Percentiles rank a stretch among this genome's conserved stretches.
phyloP scores from a whole-genome alignment of 2,329 filamentous ascomycete species.

The Passalora sequoiae region DNA sequence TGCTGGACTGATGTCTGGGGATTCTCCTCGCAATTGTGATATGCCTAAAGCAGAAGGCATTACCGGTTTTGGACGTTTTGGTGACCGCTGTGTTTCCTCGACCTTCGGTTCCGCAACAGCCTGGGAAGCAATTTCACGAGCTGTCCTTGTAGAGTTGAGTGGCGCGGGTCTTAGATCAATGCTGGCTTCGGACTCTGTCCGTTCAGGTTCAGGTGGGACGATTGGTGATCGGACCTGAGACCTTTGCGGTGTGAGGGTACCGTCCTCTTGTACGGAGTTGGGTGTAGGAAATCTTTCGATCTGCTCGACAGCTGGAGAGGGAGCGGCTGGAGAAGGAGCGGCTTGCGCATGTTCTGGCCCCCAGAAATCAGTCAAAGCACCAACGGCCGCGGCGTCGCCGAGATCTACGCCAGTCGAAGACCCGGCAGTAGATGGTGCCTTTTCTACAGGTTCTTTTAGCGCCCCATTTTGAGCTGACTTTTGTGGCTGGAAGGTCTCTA shows the following conservation, averaged over 20 bases:
- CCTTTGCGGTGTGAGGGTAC: conserved; percentile 24
- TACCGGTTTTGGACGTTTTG: neutral
- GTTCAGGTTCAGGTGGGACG: conserved; percentile 11
- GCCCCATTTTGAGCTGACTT: conserved; percentile 14
- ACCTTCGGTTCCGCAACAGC: conserved; percentile 6
- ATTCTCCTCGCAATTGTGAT: neutral
- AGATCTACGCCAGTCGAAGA: conserved; percentile 23
- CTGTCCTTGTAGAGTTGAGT: conserved; percentile 17
- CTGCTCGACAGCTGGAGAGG: neutral
- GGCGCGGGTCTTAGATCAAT: conserved; percentile 31
- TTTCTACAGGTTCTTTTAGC: conserved; percentile 13
- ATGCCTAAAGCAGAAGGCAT: neutral
- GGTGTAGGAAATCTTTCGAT: conserved; percentile 1
- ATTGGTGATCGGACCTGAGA: conserved; percentile 20
- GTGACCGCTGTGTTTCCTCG: conserved; percentile 5
- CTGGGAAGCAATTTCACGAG: conserved; percentile 5
- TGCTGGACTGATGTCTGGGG: conserved; percentile 8
- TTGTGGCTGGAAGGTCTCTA: conserved; percentile 15
- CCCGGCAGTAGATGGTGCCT: conserved; percentile 13
- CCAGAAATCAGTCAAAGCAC: conserved; percentile 26
- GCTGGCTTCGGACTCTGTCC: conserved; percentile 16
- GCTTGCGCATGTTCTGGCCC: conserved; percentile 19
- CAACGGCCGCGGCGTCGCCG: conserved; percentile 23
- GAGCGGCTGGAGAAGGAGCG: neutral
- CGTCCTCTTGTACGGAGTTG: conserved; percentile 8